These are phyloP conservation scores for Fraxinus anomala DNA, from an alignment of 257 asterid species.

Conservation along the genomic window DNA sequence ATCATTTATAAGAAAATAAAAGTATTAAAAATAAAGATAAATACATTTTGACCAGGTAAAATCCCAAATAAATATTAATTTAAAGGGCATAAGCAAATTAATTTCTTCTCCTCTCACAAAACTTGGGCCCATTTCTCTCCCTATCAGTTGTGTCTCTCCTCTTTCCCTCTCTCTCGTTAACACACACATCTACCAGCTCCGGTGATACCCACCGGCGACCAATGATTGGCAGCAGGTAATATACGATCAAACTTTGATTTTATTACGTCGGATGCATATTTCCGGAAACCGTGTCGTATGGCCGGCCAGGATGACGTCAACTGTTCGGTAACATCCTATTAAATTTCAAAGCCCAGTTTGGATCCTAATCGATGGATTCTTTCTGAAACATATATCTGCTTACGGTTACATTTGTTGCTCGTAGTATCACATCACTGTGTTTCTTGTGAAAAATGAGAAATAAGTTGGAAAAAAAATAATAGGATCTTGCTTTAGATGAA, in stretches of 20 bases:
- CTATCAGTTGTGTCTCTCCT: neutral
- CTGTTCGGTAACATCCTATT: slow-evolving; percentile 27
- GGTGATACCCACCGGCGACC: neutral
- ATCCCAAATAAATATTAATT: neutral
- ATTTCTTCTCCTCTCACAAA: neutral
- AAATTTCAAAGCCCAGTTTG: slow-evolving; percentile 30
- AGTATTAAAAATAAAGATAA: too few relatives aligned
- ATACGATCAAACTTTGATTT: slow-evolving; percentile 11
- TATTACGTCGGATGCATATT: slow-evolving; percentile 25
- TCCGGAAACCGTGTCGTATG: slow-evolving; percentile 28
- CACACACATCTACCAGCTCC: neutral
- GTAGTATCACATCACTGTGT: slow-evolving; percentile 16
- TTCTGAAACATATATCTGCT: slow-evolving; percentile 19
- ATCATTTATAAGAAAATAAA: too few relatives aligned
- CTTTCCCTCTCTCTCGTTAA: neutral
- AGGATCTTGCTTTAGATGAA: slow-evolving; percentile 23
- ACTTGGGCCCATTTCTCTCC: neutral
- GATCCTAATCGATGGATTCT: slow-evolving; percentile 36
- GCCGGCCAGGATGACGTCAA: slow-evolving; percentile 25
- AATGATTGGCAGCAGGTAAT: neutral
- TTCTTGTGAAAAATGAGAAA: slow-evolving; percentile 24
- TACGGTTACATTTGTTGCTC: slow-evolving; percentile 26
- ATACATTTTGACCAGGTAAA: neutral
- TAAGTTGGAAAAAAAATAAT: slow-evolving; percentile 41
- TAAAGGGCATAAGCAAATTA: too few relatives aligned